phyloP scores from a whole-genome alignment of 2,329 filamentous ascomycete genomes.

The Fusarium sp. region DNA sequence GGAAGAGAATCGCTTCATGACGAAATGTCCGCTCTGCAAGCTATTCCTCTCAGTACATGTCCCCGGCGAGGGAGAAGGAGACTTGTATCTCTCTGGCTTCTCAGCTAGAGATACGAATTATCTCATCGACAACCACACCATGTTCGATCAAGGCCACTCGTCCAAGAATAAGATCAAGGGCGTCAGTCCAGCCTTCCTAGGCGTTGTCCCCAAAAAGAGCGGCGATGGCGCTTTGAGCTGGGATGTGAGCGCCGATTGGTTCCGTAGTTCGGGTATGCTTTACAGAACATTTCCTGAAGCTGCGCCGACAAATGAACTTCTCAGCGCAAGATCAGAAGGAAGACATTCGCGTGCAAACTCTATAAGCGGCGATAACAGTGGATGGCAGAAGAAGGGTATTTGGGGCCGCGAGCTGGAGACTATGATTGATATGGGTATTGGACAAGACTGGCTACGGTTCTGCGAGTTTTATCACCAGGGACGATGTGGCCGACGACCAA shows the following conservation, averaged over 20 bases:
- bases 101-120: slow-evolving; percentile 52
- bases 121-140: slow-evolving; percentile 47
- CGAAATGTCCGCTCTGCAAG: slow-evolving; percentile 52
- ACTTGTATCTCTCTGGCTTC: slow-evolving; percentile 49
- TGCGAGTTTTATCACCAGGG: slow-evolving; percentile 50
- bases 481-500: slow-evolving; percentile 47
- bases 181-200: slow-evolving; percentile 48
- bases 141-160: slow-evolving; percentile 49
- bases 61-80: slow-evolving; percentile 46
- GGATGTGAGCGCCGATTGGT: slow-evolving; percentile 50
- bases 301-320: slow-evolving; percentile 37
- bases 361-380: slow-evolving; percentile 33
- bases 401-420: slow-evolving; percentile 50
- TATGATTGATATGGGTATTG: slow-evolving; percentile 47
- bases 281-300: slow-evolving; percentile 47
- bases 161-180: slow-evolving; percentile 46
- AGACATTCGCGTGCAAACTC: slow-evolving; percentile 36
- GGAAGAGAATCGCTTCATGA: slow-evolving; percentile 49
- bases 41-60: slow-evolving; percentile 51
- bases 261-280: slow-evolving; percentile 50
- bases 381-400: slow-evolving; percentile 49
- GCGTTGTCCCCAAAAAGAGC: slow-evolving; percentile 50
- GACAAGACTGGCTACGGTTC: slow-evolving; percentile 50
- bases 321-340: slow-evolving; percentile 38
- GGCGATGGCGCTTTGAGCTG: slow-evolving; percentile 46